Conservation (phyloP, 768 basidiomycete genomes). For the Suillus sp. region DNA sequence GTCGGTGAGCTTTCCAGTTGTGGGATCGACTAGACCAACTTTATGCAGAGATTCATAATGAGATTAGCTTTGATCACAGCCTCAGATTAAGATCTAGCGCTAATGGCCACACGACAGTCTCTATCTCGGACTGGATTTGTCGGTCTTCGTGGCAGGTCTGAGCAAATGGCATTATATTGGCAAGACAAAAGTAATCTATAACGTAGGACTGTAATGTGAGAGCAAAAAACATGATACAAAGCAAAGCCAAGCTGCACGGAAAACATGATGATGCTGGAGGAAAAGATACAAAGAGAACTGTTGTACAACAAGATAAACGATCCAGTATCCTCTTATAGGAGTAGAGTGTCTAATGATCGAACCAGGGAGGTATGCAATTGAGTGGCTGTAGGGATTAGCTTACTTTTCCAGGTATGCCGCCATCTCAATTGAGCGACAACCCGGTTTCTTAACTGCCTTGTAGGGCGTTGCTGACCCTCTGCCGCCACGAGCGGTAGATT, state of each 20-base stretch:
- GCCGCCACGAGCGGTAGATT: slow-evolving; percentile 68
- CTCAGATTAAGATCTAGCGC: slow-evolving; percentile 7
- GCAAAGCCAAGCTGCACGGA: background rate
- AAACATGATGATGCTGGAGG: slow-evolving; percentile 13
- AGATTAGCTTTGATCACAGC: slow-evolving; percentile 6
- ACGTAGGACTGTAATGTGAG: background rate
- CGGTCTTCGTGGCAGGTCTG: background rate
- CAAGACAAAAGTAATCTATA: background rate
- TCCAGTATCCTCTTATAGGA: slow-evolving; percentile 22
- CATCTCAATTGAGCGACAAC: slow-evolving; percentile 15
- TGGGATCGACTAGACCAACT: background rate
- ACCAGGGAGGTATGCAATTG: slow-evolving; percentile 22
- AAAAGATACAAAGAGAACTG: slow-evolving; percentile 12
- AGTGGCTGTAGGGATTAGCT: slow-evolving; percentile 16
- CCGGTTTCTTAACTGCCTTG: slow-evolving; percentile 26
- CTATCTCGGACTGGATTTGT: background rate
- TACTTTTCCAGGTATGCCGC: slow-evolving; percentile 18
- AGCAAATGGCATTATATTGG: background rate
- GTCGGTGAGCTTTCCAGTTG: background rate
- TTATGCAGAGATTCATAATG: background rate
- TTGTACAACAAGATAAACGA: slow-evolving; percentile 16
- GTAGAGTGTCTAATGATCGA: slow-evolving; percentile 19
- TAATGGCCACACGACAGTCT: background rate
- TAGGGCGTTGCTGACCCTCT: slow-evolving; percentile 52
- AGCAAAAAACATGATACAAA: slow-evolving; percentile 10